Evolutionary conservation across 2,329 filamentous ascomycete species (phyloP).

Genomic region (Nannizziopsis barbatae): DNA sequence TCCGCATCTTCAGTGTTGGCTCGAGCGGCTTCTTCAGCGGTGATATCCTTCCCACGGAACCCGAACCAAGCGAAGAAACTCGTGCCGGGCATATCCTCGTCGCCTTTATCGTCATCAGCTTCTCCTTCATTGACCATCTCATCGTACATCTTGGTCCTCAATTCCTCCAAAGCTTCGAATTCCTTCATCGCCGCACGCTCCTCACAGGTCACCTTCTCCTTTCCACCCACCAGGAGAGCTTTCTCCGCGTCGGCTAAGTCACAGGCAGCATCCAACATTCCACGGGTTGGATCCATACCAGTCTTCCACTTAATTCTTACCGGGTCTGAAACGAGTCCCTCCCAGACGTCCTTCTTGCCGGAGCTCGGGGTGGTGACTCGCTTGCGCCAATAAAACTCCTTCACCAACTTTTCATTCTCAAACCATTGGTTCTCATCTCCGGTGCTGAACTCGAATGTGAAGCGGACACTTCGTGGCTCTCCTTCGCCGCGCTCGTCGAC

Average conservation of each 20-base stretch:
- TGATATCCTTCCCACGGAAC: slow-evolving; percentile 59
- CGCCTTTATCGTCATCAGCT: slow-evolving; percentile 26
- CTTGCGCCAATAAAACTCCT: slow-evolving; percentile 81
- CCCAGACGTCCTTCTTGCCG: slow-evolving; percentile 48
- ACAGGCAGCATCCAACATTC: slow-evolving; percentile 62
- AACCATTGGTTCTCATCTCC: slow-evolving; percentile 65
- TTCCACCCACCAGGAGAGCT: slow-evolving; percentile 33
- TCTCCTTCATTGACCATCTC: slow-evolving; percentile 29
- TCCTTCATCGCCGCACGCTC: slow-evolving; percentile 42
- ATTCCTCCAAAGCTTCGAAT: slow-evolving; percentile 44
- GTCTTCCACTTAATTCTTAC: slow-evolving; percentile 81
- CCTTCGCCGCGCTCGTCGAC: slow-evolving; percentile 49
- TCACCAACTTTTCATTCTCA: slow-evolving; percentile 63
- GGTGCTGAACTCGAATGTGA: slow-evolving; percentile 62
- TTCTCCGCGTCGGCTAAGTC: slow-evolving; percentile 56
- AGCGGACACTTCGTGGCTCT: slow-evolving; percentile 67
- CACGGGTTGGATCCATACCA: slow-evolving; percentile 71
- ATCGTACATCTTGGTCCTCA: slow-evolving; percentile 33
- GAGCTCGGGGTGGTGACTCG: slow-evolving; percentile 35
- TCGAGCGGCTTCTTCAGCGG: slow-evolving; percentile 57
- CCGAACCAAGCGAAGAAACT: slow-evolving; percentile 90
- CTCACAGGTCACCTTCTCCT: slow-evolving; percentile 31
- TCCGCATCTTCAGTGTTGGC: slow-evolving; percentile 52
- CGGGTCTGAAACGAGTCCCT: slow-evolving; percentile 75
- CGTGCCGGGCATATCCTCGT: slow-evolving; percentile 50